Percentiles rank a stretch among this genome's conserved stretches.
phyloP scores from a whole-genome alignment of 169 alveolate species.

The Plasmodium gonderi region DNA sequence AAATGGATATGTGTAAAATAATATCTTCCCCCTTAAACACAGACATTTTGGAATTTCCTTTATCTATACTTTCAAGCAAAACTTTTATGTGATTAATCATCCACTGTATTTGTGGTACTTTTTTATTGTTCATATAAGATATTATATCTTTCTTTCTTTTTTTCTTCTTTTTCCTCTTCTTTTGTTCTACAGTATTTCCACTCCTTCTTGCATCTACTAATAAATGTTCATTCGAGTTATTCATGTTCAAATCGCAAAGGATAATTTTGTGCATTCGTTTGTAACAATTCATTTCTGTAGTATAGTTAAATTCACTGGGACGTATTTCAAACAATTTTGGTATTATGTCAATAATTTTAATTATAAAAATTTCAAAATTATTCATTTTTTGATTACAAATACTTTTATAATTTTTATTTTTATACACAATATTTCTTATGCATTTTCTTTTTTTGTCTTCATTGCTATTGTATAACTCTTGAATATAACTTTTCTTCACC shows the following conservation, averaged over 20 bases:
- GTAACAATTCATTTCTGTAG: not conserved
- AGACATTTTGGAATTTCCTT: not conserved
- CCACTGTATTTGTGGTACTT: constrained; percentile 71
- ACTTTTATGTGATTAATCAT: constrained; percentile 63
- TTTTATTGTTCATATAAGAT: constrained; percentile 62
- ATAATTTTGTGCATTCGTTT: not conserved
- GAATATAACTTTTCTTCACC: constrained; percentile 13
- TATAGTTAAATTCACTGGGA: constrained; percentile 22
- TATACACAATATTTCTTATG: constrained; percentile 42
- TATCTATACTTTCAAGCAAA: constrained; percentile 33
- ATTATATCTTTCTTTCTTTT: constrained; percentile 59
- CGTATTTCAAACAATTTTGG: constrained; percentile 63
- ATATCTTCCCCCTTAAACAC: constrained; percentile 4
- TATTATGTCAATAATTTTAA: constrained; percentile 59
- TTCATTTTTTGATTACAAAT: constrained; percentile 70
- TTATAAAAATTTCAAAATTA: constrained; percentile 69
- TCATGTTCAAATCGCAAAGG: constrained; percentile 18
- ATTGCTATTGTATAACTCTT: constrained; percentile 3
- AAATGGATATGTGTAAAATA: not conserved
- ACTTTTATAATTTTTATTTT: constrained; percentile 51
- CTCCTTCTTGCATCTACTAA: not conserved
- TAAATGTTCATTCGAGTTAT: not conserved
- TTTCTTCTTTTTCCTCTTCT: constrained; percentile 12
- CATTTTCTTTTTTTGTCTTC: constrained; percentile 14
- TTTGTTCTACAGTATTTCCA: not conserved